Evolutionary conservation across 2,329 filamentous ascomycete species (phyloP).

Genomic region (Rutstroemia sydowiana): DNA sequence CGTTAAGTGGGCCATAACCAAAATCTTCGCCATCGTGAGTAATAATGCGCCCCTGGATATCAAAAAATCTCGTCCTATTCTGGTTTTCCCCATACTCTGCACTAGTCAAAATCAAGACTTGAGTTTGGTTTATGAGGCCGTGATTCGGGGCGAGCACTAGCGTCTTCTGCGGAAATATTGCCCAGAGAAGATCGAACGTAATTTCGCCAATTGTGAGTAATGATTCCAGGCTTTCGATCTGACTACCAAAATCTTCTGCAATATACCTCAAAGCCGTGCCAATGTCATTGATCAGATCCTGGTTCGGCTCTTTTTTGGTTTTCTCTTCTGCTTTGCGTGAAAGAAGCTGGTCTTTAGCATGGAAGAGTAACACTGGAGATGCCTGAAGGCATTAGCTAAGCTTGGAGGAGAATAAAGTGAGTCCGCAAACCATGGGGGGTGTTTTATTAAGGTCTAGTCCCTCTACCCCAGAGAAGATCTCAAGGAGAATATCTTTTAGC

Average conservation of each 20-base stretch:
- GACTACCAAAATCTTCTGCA: neutral
- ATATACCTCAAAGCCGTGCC: neutral
- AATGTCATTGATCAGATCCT: conserved; percentile 1
- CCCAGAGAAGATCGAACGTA: conserved; percentile 1
- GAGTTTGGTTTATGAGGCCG: neutral
- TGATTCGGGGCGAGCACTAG: neutral
- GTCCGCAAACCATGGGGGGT: neutral
- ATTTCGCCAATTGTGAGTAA: conserved; percentile 1
- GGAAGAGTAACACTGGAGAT: neutral
- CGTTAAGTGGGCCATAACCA: neutral
- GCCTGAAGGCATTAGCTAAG: neutral
- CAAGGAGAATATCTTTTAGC: neutral
- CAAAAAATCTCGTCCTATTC: neutral
- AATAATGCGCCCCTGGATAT: neutral
- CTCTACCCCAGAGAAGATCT: conserved; percentile 1
- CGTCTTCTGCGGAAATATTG: neutral
- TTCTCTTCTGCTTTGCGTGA: neutral
- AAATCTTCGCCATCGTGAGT: conserved; percentile 4
- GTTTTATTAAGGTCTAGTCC: conserved; percentile 1
- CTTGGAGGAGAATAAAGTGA: neutral
- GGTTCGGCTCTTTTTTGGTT: neutral
- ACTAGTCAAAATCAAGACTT: neutral
- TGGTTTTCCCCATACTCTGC: neutral
- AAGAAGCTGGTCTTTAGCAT: neutral
- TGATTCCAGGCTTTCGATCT: neutral